Conservation (phyloP, 2,329 filamentous ascomycete species). For the Fusarium bulbicola region DNA sequence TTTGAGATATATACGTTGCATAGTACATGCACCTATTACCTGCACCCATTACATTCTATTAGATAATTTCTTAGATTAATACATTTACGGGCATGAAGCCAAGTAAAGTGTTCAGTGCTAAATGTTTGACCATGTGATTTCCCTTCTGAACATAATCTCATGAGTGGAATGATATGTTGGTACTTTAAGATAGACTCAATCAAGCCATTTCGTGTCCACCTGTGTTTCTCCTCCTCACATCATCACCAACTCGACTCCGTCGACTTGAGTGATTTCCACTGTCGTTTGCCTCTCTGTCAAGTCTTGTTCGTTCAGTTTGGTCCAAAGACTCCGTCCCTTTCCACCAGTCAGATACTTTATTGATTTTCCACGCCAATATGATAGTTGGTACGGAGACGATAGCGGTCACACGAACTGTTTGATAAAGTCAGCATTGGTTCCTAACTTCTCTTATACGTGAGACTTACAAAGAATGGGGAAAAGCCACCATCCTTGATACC, state of each 20-base stretch:
- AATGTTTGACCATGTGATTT: fast-evolving
- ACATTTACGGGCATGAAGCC: neutral
- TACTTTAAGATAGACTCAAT: too few relatives aligned
- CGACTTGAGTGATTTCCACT: neutral
- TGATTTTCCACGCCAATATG: neutral
- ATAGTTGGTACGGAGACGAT: neutral
- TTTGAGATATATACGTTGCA: conserved; percentile 21
- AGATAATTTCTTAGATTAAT: conserved; percentile 23
- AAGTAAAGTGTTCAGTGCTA: neutral
- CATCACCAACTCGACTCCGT: fast-evolving
- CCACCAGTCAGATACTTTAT: too few relatives aligned
- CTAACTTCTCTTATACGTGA: fast-evolving
- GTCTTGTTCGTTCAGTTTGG: fast-evolving
- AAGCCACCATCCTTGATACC: neutral
- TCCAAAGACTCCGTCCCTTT: fast-evolving
- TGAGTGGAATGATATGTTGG: too few relatives aligned
- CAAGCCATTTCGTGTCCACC: fast-evolving
- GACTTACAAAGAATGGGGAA: neutral
- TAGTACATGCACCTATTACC: conserved; percentile 20
- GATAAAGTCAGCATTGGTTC: neutral
- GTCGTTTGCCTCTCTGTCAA: fast-evolving
- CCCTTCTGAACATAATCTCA: neutral
- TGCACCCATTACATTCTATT: conserved; percentile 14
- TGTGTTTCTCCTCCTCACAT: neutral
- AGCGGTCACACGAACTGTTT: neutral